These are phyloP conservation scores for Nakazawaea pomicola DNA, from an alignment of 805 yeast genomes.

Conservation along the genomic window DNA sequence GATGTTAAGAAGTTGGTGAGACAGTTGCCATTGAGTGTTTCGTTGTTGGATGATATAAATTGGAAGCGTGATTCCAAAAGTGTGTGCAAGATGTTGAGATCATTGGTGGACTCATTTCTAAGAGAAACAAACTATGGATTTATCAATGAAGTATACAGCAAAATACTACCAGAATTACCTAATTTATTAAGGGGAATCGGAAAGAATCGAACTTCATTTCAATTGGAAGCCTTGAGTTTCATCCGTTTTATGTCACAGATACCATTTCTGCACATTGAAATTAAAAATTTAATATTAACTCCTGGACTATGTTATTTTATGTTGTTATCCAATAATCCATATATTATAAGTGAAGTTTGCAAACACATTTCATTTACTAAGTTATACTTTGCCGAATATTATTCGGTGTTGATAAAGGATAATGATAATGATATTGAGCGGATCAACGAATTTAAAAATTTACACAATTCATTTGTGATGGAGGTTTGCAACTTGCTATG, in stretches of 20 bases:
- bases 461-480: constrained; percentile 48
- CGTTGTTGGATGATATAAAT: too few relatives aligned
- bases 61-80: background rate
- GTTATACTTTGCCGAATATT: constrained; percentile 24
- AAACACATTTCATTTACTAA: constrained; percentile 41
- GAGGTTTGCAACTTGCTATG: constrained; percentile 52
- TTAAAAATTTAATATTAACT: constrained; percentile 30
- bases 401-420: background rate
- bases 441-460: constrained; percentile 20
- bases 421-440: constrained; percentile 11
- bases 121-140: too few relatives aligned
- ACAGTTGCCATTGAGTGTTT: too few relatives aligned
- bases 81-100: background rate
- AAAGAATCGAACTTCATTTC: background rate
- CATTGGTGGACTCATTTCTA: background rate
- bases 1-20: background rate
- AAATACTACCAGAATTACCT: background rate
- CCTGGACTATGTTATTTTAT: constrained; percentile 33
- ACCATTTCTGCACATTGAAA: constrained; percentile 18
- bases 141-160: too few relatives aligned
- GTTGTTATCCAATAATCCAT: constrained; percentile 37
- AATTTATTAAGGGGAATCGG: too few relatives aligned
- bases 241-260: constrained; percentile 16
- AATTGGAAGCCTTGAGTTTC: constrained; percentile 6
- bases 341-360: constrained; percentile 40